These are phyloP conservation scores for Podospora appendiculata DNA, from an alignment of 495 filamentous ascomycete species.

Conservation along the genomic window DNA sequence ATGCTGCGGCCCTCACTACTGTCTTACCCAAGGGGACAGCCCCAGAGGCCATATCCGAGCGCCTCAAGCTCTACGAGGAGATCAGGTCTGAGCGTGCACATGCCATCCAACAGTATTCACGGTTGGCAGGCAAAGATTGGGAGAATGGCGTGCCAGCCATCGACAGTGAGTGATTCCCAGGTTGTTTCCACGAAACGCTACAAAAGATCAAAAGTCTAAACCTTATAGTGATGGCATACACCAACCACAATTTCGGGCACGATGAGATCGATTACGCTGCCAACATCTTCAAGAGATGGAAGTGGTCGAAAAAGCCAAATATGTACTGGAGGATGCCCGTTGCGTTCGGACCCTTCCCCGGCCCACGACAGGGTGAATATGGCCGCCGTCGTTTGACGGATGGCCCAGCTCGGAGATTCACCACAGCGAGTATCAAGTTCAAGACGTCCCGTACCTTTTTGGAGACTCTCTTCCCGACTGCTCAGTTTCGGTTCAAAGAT, in stretches of 20 bases:
- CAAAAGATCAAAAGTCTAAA: background rate
- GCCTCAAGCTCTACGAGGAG: conserved; percentile 47
- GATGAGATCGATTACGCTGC: conserved; percentile 51
- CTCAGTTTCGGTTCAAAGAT: conserved; percentile 34
- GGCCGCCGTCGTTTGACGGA: conserved; percentile 3
- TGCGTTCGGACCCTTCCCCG: conserved; percentile 50
- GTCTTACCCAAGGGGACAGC: conserved; percentile 40
- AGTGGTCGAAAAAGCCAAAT: conserved; percentile 32
- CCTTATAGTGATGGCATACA: conserved; percentile 38
- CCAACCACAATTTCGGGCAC: conserved; percentile 51
- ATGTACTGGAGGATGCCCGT: conserved; percentile 45
- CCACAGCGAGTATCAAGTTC: conserved; percentile 48
- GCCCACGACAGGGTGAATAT: conserved; percentile 37
- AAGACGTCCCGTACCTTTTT: conserved; percentile 50
- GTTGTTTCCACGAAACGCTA: background rate
- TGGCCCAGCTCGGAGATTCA: conserved; percentile 22
- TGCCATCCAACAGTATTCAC: conserved; percentile 48
- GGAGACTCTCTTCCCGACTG: conserved; percentile 44
- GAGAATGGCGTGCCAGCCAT: conserved; percentile 19
- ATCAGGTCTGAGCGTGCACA: conserved; percentile 46
- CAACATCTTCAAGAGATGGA: conserved; percentile 40
- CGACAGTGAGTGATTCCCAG: conserved; percentile 21
- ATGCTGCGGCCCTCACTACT: conserved; percentile 47
- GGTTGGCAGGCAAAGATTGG: conserved; percentile 35
- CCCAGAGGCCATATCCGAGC: conserved; percentile 30